A percentile compares a stretch with the other conserved stretches of the same genome.
These are phyloP conservation scores for Pulveroboletus frians DNA, from an alignment of 768 basidiomycete species.

Conservation along the genomic window DNA sequence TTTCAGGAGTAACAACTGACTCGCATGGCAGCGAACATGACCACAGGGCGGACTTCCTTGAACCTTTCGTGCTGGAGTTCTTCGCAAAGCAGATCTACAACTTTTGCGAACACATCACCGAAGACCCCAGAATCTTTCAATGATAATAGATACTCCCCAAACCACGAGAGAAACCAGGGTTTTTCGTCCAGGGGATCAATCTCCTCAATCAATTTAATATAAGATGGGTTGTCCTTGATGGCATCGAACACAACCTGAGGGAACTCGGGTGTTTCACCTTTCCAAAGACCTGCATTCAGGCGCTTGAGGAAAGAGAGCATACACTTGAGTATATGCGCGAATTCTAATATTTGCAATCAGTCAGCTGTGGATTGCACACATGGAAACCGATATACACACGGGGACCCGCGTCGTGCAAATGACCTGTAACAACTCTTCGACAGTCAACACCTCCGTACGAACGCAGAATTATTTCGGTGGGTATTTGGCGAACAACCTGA, in stretches of 20 bases:
- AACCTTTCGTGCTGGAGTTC: constrained; percentile 78
- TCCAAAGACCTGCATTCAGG: constrained; percentile 58
- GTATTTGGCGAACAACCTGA: constrained; percentile 49
- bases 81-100: constrained; percentile 71
- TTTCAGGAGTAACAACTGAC: constrained; percentile 42
- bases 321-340: constrained; percentile 51
- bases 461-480: constrained; percentile 38
- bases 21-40: constrained; percentile 55
- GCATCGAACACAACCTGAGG: constrained; percentile 77
- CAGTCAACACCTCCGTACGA: constrained; percentile 37
- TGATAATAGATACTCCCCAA: constrained; percentile 57
- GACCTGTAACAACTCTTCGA: constrained; percentile 51
- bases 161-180: constrained; percentile 59
- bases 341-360: constrained; percentile 40
- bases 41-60: constrained; percentile 48
- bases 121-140: constrained; percentile 45
- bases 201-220: constrained; percentile 41
- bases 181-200: constrained; percentile 30
- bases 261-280: constrained; percentile 62
- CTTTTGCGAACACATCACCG: constrained; percentile 66
- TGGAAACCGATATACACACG: constrained; percentile 42
- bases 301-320: constrained; percentile 59
- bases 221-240: constrained; percentile 72
- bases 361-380: not conserved
- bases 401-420: constrained; percentile 54